Conservation (phyloP, 768 basidiomycete species). For the Collybia sp. region DNA sequence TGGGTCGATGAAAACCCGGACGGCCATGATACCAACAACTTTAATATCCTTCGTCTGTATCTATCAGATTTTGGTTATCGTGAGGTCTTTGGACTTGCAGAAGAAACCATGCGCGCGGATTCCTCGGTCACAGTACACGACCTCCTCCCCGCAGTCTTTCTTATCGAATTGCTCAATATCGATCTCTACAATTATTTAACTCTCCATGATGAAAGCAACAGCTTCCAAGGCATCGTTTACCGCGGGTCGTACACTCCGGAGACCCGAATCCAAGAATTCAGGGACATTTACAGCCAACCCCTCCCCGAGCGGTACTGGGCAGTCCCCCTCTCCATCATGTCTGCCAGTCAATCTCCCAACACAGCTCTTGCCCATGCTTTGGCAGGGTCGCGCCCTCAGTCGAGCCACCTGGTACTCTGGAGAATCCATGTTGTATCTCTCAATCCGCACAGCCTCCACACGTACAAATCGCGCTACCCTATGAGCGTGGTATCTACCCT, state of each 20-base stretch:
- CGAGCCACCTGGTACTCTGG: slow-evolving; percentile 9
- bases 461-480: slow-evolving; percentile 8
- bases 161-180: slow-evolving; percentile 11
- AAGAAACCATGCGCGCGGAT: slow-evolving; percentile 8
- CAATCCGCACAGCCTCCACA: slow-evolving; percentile 3
- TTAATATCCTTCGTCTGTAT: too few species aligned
- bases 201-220: slow-evolving; percentile 1
- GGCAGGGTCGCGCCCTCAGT: background rate
- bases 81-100: slow-evolving; percentile 10
- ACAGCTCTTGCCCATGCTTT: slow-evolving; percentile 5
- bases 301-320: slow-evolving; percentile 10
- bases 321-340: slow-evolving; percentile 12
- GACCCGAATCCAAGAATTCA: slow-evolving; percentile 10
- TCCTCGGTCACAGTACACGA: slow-evolving; percentile 6
- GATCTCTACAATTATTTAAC: slow-evolving; percentile 11
- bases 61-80: slow-evolving; percentile 4
- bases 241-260: slow-evolving; percentile 8
- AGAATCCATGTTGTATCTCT: slow-evolving; percentile 9
- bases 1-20: too few species aligned
- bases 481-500: slow-evolving; percentile 11
- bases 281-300: slow-evolving; percentile 4
- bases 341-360: slow-evolving; percentile 6
- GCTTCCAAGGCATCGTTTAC: slow-evolving; percentile 10
- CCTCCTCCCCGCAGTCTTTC: slow-evolving; percentile 8
- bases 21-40: too few species aligned